Percentiles rank a stretch among this genome's conserved stretches.
These are phyloP conservation scores for Torulaspora quercuum DNA, from an alignment of 805 yeast species.

Conservation along the genomic window DNA sequence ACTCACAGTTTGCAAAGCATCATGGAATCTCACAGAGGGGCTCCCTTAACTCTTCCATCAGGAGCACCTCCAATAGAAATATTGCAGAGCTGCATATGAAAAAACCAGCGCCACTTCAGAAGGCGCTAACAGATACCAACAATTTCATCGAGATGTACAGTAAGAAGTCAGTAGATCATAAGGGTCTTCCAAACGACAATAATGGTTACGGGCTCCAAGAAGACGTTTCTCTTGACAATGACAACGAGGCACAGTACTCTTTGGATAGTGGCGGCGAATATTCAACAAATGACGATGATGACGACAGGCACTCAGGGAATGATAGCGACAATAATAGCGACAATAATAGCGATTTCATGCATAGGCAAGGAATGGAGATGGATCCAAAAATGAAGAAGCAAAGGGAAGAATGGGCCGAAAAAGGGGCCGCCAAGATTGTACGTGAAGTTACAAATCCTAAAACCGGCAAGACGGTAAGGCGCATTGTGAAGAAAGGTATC, in stretches of 20 bases:
- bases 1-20: constrained; percentile 13
- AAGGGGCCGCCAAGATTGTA: constrained; percentile 57
- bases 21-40: constrained; percentile 9
- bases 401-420: constrained; percentile 50
- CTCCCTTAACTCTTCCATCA: constrained; percentile 5
- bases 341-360: constrained; percentile 1
- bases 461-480: constrained; percentile 51
- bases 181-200: constrained; percentile 1
- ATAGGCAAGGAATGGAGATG: constrained; percentile 20
- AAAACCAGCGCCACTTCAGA: constrained; percentile 20
- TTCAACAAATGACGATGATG: constrained; percentile 8
- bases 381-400: constrained; percentile 25
- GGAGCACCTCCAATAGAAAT: constrained; percentile 29
- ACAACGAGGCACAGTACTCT: constrained; percentile 2
- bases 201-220: not conserved
- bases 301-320: constrained; percentile 2
- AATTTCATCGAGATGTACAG: constrained; percentile 31
- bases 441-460: constrained; percentile 42
- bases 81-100: constrained; percentile 16
- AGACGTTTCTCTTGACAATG: not conserved
- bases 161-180: constrained; percentile 1
- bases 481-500: constrained; percentile 53
- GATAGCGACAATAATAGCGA: constrained; percentile 6
- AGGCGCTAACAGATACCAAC: constrained; percentile 34
- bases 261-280: constrained; percentile 1